Percentiles rank a stretch among this genome's conserved stretches.
Conservation (phyloP, 2,329 filamentous ascomycete genomes). For the Penicillium sp. region DNA sequence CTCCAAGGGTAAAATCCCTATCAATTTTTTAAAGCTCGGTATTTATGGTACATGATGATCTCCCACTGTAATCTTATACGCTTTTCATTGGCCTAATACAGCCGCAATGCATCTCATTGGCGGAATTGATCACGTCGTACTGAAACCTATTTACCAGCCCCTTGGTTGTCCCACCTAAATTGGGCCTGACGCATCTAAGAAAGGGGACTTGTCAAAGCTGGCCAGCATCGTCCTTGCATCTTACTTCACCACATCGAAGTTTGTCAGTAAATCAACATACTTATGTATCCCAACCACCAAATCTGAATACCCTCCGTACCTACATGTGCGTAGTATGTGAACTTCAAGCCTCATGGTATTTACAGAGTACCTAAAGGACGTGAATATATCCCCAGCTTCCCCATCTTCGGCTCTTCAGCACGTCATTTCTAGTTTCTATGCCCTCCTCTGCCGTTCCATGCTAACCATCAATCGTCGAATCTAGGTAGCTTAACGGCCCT, state of each 20-base stretch:
- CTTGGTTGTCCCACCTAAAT: neutral
- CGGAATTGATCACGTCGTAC: fast-evolving
- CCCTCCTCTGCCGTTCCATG: too few species aligned
- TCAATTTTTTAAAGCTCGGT: neutral
- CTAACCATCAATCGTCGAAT: too few species aligned
- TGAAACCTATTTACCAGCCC: conserved; percentile 2
- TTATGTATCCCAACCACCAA: too few species aligned
- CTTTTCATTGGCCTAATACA: neutral
- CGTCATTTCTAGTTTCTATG: too few species aligned
- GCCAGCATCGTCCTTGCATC: neutral
- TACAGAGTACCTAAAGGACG: too few species aligned
- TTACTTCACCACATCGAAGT: neutral
- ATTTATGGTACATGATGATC: neutral
- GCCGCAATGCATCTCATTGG: neutral
- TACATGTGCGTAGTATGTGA: too few species aligned
- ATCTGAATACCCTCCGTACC: too few species aligned
- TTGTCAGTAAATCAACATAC: too few species aligned
- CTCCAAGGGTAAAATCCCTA: neutral
- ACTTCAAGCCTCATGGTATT: too few species aligned
- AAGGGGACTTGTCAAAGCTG: neutral
- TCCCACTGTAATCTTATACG: neutral
- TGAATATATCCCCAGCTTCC: too few species aligned
- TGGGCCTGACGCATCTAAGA: neutral
- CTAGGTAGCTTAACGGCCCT: too few species aligned
- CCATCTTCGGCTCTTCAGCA: too few species aligned